Conservation (phyloP, 441 rosid genomes). For the Gossypium davidsonii region DNA sequence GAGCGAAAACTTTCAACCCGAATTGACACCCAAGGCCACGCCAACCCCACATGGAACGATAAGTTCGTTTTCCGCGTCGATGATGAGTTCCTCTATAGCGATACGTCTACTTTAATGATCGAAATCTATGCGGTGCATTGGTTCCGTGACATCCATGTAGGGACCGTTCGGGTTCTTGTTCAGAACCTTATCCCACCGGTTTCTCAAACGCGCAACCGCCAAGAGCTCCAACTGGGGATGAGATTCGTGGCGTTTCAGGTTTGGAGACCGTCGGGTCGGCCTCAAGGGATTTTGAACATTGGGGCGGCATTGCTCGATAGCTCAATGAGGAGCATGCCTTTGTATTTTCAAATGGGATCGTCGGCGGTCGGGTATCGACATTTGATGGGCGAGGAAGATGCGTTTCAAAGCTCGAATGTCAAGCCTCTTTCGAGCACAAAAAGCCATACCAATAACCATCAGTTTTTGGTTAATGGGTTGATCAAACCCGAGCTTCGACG, state of each 20-base stretch:
- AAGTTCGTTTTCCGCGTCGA: conserved; percentile 79
- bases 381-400: conserved; percentile 50
- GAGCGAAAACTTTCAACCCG: conserved; percentile 62
- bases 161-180: conserved; percentile 62
- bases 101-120: conserved; percentile 68
- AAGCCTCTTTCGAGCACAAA: conserved; percentile 5
- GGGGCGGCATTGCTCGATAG: conserved; percentile 68
- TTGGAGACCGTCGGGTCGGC: conserved; percentile 67
- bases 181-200: conserved; percentile 45
- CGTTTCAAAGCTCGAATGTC: conserved; percentile 19
- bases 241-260: conserved; percentile 72
- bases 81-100: conserved; percentile 47
- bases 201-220: conserved; percentile 18
- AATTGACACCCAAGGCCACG: conserved; percentile 42
- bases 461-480: conserved; percentile 19
- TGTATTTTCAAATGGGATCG: conserved; percentile 44
- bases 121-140: conserved; percentile 74
- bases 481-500: conserved; percentile 50
- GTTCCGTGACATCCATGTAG: conserved; percentile 73
- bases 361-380: conserved; percentile 70
- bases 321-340: conserved; percentile 76
- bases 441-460: conserved; percentile 14
- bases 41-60: conserved; percentile 86
- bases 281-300: conserved; percentile 73
- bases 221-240: conserved; percentile 40